Percentiles rank a stretch among this genome's conserved stretches.
Evolutionary conservation across 169 alveolate genomes (phyloP).

Genomic region (Plasmodium gonderi): DNA sequence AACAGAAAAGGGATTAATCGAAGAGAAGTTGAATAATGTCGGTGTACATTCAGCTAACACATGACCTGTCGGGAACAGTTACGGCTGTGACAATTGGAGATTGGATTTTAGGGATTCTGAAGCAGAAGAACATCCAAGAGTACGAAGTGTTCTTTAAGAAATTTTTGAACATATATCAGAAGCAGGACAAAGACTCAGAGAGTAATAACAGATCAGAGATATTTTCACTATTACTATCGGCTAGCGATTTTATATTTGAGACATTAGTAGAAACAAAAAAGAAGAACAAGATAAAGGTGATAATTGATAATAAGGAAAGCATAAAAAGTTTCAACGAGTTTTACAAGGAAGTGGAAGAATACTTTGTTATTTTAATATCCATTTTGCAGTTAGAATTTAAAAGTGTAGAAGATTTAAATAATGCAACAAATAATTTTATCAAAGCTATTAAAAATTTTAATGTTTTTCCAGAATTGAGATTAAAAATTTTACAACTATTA

Average conservation of each 20-base stretch:
- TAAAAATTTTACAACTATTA: constrained; percentile 80
- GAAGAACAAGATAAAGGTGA: constrained; percentile 76
- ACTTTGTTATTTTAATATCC: constrained; percentile 83
- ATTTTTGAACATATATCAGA: constrained; percentile 80
- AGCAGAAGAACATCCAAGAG: constrained; percentile 77
- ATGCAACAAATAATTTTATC: constrained; percentile 80
- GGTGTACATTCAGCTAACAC: constrained; percentile 82
- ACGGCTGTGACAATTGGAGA: constrained; percentile 86
- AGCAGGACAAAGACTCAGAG: constrained; percentile 82
- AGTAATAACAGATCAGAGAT: constrained; percentile 81
- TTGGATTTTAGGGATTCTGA: constrained; percentile 81
- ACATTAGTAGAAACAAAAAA: constrained; percentile 81
- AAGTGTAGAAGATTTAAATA: constrained; percentile 79
- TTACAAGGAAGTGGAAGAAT: constrained; percentile 81
- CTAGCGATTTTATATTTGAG: constrained; percentile 80
- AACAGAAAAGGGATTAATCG: too few species aligned
- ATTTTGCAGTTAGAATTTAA: constrained; percentile 83
- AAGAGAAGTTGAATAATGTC: too few species aligned
- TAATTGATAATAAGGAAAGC: constrained; percentile 69
- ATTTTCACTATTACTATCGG: constrained; percentile 80
- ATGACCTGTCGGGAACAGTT: constrained; percentile 84
- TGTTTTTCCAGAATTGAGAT: constrained; percentile 77
- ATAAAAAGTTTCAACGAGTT: constrained; percentile 32
- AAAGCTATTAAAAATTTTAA: constrained; percentile 77
- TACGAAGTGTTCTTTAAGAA: constrained; percentile 80